Base-by-base conservation (phyloP, 2,329 filamentous ascomycete species). In the Colletotrichum sidae region DNA sequence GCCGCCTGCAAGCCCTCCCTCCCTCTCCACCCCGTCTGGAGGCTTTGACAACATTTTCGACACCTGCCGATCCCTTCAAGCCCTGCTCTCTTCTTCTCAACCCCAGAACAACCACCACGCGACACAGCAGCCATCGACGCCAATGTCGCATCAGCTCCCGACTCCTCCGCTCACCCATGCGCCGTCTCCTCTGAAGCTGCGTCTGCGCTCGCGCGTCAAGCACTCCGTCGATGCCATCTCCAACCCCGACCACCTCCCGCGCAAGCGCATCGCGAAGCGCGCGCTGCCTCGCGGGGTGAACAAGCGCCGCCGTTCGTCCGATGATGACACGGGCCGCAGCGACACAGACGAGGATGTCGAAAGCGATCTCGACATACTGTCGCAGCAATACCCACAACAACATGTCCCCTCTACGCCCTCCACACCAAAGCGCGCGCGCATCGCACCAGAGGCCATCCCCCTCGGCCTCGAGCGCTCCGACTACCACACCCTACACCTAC, bases 51-150 rank as follows among this genome's bases (percentile, higher is more conserved):
- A 84, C 76, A 82, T 90, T 72, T 84, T 87, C 75, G 82, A 79
- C 66, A 85, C 86, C 51, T 90, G 87, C 73, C 86, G 86, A 74
- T 86, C 84, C 6, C 82, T 90, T 0, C 88, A 90, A 72, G 84
- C 84, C 2, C 85, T 89, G 71, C 81, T 89, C 65, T 76, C 81
- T 34, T 70, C 79, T 4, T 78, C 83, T 12, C 62, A 69, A 72
- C 17, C 70, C 70, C 17, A 70, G 68, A 44, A 64, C 60, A 60
- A 49, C 72, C 46, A 68, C 74, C 38, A 81, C 13, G 79, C 81
- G 49, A 80, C 81, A 37, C 64, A 57, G 34, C 64, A 64, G 39
- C 44, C 62, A 4, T 50, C 60, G 15, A 81, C 83, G 44, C 81
- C 81, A n/a, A 72, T 73, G 7, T 63, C 70, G 25, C 71, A 66